Percentiles rank a stretch among this genome's conserved stretches.
Evolutionary conservation across 805 yeast species (phyloP).

Genomic region (Scheffersomyces amazonensis): DNA sequence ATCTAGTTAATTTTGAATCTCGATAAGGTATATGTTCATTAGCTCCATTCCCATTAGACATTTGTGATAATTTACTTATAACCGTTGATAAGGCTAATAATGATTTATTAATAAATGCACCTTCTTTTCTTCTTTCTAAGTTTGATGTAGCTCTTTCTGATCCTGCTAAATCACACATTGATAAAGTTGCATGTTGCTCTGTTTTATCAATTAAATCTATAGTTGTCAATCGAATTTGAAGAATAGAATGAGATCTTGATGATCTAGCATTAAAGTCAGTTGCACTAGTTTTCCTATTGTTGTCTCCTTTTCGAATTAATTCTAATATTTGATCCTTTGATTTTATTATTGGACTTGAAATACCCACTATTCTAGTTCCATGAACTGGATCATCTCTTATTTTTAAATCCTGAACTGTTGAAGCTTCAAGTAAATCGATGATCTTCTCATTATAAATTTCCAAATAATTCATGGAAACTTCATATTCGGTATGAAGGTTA

Average conservation of each 20-base stretch:
- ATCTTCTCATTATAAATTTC: slow-evolving; percentile 88
- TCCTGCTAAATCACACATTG: slow-evolving; percentile 94
- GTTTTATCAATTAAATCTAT: slow-evolving; percentile 38
- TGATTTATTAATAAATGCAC: slow-evolving; percentile 89
- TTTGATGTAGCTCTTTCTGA: slow-evolving; percentile 82
- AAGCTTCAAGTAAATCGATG: slow-evolving; percentile 58
- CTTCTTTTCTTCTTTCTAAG: slow-evolving; percentile 85
- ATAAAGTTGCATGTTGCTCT: slow-evolving; percentile 57
- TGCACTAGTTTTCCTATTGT: slow-evolving; percentile 73
- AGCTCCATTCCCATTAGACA: slow-evolving; percentile 17
- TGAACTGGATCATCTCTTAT: slow-evolving; percentile 71
- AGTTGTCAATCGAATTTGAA: slow-evolving; percentile 59
- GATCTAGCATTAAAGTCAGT: slow-evolving; percentile 88
- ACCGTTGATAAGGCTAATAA: slow-evolving; percentile 87
- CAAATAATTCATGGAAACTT: slow-evolving; percentile 65
- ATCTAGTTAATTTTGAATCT: slow-evolving; percentile 87
- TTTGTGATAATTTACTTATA: slow-evolving; percentile 69
- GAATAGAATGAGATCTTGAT: slow-evolving; percentile 89
- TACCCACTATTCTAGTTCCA: slow-evolving; percentile 76
- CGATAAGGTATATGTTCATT: slow-evolving; percentile 82
- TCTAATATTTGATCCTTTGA: slow-evolving; percentile 58
- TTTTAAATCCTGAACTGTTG: slow-evolving; percentile 50
- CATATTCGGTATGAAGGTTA: slow-evolving; percentile 28
- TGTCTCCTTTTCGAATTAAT: slow-evolving; percentile 67
- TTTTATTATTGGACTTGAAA: slow-evolving; percentile 57